Base-by-base conservation (phyloP, 202 grass and related monocot genomes). In the Zizania palustris region DNA sequence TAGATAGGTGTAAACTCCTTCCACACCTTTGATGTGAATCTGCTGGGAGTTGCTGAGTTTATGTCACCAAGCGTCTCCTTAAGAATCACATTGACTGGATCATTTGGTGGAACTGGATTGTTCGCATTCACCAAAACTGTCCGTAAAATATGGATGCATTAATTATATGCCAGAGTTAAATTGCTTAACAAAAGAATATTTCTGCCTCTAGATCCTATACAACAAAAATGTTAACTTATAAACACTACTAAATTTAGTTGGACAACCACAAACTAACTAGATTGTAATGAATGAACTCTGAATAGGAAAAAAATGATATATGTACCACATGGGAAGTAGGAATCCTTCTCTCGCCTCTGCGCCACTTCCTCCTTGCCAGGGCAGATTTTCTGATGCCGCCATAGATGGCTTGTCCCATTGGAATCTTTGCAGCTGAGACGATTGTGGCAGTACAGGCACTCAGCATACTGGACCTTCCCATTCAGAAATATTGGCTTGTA, bases 1-100 rank as follows among this genome's bases (percentile, higher is more conserved):
- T 84, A 85, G 67, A 85, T 65, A 15, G 86, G 82, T 11, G 12
- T 67, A 54, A 88, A 88, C 72, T 88, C 86, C 45, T 67, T 88
- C 86, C 86, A 88, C 72, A 88, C 86, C 82, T 85, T 88, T 0
- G 86, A 88, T 60, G 84, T 88, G 82, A 88, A 88, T 88, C 82
- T 88, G 60, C 67, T 85, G n/a, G 81, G 76, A 61, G 64, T 67
- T 21, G 38, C 50, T 16, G 71, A 72, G 22, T 41, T 71, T 11
- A 81, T 81, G 43, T 85, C 72, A 3, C 55, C 77, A 55, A 88
- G 59, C 4, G 82, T 67, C 43, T 72, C 82, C 0, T 70, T 44
- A 22, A 84, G 66, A 44, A 88, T 72, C 16, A 59, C 76, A 60
- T 66, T 71, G n/a, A 60, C 64, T 0, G 65, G 76, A 75, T 84